Evolutionary conservation across 768 basidiomycete genomes (phyloP).

Genomic region (Dioszegia crocea): DNA sequence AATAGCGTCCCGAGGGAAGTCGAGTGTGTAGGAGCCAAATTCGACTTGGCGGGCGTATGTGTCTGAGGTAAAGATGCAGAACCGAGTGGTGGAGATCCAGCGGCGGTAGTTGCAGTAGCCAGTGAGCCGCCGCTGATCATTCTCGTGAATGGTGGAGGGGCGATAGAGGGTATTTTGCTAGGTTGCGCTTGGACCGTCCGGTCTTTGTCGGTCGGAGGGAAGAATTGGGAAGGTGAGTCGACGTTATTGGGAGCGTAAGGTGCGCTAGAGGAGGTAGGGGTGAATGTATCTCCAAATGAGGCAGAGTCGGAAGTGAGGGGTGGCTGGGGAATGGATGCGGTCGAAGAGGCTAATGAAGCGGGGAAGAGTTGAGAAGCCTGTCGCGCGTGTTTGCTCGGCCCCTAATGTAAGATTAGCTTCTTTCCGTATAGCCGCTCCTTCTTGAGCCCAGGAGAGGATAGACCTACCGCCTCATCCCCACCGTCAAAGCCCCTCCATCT

Average conservation of each 20-base stretch:
- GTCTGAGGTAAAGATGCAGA: neutral
- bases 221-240: slow-evolving; percentile 23
- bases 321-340: slow-evolving; percentile 12
- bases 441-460: neutral
- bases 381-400: slow-evolving; percentile 11
- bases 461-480: slow-evolving; percentile 31
- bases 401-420: slow-evolving; percentile 11
- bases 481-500: slow-evolving; percentile 25
- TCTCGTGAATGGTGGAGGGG: slow-evolving; percentile 2
- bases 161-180: neutral
- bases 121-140: slow-evolving; percentile 3
- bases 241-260: slow-evolving; percentile 12
- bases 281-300: slow-evolving; percentile 35
- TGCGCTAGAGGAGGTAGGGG: slow-evolving; percentile 23
- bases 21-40: neutral
- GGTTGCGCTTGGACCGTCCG: neutral
- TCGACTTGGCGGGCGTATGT: neutral
- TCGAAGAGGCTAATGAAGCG: slow-evolving; percentile 34
- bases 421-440: too few species aligned
- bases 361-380: slow-evolving; percentile 33
- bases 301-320: slow-evolving; percentile 27
- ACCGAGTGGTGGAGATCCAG: neutral
- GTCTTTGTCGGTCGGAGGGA: neutral
- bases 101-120: slow-evolving; percentile 7
- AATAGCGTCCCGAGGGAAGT: neutral